Percentiles rank a stretch among this genome's conserved stretches.
These are phyloP conservation scores for Paulownia fortunei DNA, from an alignment of 257 asterid species.

Conservation along the genomic window DNA sequence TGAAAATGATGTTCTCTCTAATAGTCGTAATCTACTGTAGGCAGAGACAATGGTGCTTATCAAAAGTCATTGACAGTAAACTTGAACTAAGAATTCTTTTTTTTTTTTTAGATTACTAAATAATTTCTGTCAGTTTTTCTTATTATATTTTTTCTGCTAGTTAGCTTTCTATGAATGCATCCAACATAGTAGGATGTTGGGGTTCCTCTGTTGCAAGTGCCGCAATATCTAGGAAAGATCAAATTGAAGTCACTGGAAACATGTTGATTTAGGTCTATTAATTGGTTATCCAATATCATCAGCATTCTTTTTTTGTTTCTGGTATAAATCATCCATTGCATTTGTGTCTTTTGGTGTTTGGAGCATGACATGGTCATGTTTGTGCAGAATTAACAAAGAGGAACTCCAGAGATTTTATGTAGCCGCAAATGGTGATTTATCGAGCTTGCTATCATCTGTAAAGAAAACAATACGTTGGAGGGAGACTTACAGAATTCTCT, in stretches of 20 bases:
- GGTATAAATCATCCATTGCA: not conserved
- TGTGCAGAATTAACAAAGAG: slow-evolving; percentile 66
- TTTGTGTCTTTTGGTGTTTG: slow-evolving; percentile 14
- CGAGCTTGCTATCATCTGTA: slow-evolving; percentile 64
- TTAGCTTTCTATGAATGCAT: slow-evolving; percentile 6
- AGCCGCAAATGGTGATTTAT: slow-evolving; percentile 75
- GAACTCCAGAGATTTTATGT: slow-evolving; percentile 78
- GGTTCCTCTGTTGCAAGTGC: not conserved
- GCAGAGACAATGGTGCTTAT: not conserved
- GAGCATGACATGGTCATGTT: slow-evolving; percentile 45
- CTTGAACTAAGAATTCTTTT: not conserved
- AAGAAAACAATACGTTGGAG: slow-evolving; percentile 93
- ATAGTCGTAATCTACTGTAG: not conserved
- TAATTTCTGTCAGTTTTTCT: slow-evolving; percentile 2
- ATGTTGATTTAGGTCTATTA: slow-evolving; percentile 17
- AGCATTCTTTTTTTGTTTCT: not conserved
- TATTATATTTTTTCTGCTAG: not conserved
- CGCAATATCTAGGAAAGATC: slow-evolving; percentile 2
- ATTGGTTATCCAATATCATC: slow-evolving; percentile 9
- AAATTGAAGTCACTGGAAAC: not conserved
- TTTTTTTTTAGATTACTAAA: not conserved
- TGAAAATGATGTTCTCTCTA: not conserved
- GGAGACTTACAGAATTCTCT: slow-evolving; percentile 80
- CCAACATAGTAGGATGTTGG: not conserved
- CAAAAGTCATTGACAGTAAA: not conserved